Percentiles rank a stretch among this genome's conserved stretches.
These are phyloP conservation scores for Maudiozyma barnettii DNA, from an alignment of 805 yeast genomes.

Conservation along the genomic window DNA sequence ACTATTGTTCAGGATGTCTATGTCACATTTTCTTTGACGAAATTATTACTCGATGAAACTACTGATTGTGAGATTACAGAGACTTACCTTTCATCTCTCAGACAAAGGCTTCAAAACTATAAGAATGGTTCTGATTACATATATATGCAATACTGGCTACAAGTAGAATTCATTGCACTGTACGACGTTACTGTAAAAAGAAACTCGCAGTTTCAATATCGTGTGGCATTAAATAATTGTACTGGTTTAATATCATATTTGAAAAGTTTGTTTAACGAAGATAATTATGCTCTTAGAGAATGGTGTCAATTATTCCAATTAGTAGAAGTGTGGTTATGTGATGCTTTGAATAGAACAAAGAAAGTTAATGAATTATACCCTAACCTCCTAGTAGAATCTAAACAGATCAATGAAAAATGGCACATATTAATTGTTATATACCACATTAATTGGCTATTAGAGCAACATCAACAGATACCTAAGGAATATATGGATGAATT, in stretches of 20 bases:
- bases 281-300: background rate
- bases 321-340: constrained; percentile 9
- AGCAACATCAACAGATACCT: constrained; percentile 11
- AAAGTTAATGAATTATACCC: constrained; percentile 7
- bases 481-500: background rate
- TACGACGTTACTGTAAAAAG: constrained; percentile 14
- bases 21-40: constrained; percentile 20
- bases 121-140: constrained; percentile 6
- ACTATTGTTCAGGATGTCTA: constrained; percentile 22
- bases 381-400: background rate
- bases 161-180: constrained; percentile 15
- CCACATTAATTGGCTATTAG: constrained; percentile 13
- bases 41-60: constrained; percentile 25
- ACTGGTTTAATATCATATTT: constrained; percentile 12
- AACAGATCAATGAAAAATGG: constrained; percentile 6
- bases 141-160: constrained; percentile 15
- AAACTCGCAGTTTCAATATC: constrained; percentile 12
- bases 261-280: background rate
- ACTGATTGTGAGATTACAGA: constrained; percentile 23
- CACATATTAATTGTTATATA: constrained; percentile 10
- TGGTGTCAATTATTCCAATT: constrained; percentile 18
- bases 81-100: constrained; percentile 16
- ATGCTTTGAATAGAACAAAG: constrained; percentile 7
- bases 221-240: constrained; percentile 20
- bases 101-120: constrained; percentile 19